phyloP scores from a whole-genome alignment of 2,329 filamentous ascomycete genomes.

The Kalmusia sp. region DNA sequence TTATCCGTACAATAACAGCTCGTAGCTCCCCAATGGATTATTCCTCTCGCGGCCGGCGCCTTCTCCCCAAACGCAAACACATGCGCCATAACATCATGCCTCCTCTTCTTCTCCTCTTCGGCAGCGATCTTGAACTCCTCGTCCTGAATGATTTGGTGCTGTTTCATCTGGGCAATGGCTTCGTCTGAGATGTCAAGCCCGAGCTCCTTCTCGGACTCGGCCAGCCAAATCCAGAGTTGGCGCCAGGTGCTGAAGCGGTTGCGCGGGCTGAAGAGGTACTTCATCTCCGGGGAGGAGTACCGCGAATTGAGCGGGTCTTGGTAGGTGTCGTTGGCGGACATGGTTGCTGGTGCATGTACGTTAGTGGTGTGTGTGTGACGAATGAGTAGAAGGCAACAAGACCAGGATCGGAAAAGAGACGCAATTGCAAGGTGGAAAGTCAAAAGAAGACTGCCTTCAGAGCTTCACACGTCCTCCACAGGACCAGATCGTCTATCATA shows the following conservation, averaged over 20 bases:
- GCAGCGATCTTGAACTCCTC: constrained; percentile 56
- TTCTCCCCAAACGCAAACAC: constrained; percentile 77
- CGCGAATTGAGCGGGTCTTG: constrained; percentile 47
- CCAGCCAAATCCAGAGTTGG: constrained; percentile 83
- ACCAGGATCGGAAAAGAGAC: not conserved
- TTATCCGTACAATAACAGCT: constrained; percentile 75
- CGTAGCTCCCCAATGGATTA: constrained; percentile 76
- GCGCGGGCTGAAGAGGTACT: constrained; percentile 78
- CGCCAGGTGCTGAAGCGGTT: constrained; percentile 81
- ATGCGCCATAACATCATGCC: constrained; percentile 72
- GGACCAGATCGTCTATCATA: not conserved
- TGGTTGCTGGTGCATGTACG: constrained; percentile 12
- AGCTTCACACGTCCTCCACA: not conserved
- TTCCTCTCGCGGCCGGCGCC: constrained; percentile 78
- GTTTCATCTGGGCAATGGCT: constrained; percentile 56
- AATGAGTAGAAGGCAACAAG: not conserved
- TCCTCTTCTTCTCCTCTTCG: constrained; percentile 60
- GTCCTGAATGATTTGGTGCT: constrained; percentile 54
- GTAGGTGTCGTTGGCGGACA: constrained; percentile 29
- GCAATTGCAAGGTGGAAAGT: not conserved
- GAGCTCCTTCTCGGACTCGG: constrained; percentile 81
- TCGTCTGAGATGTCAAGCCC: constrained; percentile 79
- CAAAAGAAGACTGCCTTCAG: not conserved
- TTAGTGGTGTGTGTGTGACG: not conserved
- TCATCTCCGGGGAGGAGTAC: constrained; percentile 67